Conservation (phyloP, 1,284 basidiomycete species). For the Moesziomyces sp. region DNA sequence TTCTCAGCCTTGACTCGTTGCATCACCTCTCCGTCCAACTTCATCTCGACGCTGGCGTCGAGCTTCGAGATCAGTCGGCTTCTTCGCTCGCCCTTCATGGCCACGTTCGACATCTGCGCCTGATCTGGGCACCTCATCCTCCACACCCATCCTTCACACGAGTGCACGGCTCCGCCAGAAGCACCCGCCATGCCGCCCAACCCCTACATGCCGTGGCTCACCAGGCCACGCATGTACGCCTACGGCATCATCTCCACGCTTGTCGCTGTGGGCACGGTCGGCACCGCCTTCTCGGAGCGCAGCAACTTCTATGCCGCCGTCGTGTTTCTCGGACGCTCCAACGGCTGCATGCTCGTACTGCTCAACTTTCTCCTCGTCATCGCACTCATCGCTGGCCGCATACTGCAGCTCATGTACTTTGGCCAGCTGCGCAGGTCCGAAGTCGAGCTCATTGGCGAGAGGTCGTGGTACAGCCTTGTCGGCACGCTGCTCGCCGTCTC, state of each 20-base stretch:
- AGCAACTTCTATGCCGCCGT: conserved; percentile 94
- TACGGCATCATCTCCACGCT: conserved; percentile 55
- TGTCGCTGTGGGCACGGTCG: conserved; percentile 45
- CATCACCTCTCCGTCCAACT: background rate
- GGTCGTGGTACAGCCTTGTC: conserved; percentile 96
- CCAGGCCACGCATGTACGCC: conserved; percentile 41
- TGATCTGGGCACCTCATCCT: conserved; percentile 6
- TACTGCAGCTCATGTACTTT: conserved; percentile 89
- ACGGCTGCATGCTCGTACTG: conserved; percentile 74
- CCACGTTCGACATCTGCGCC: conserved; percentile 4
- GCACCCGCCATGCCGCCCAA: conserved; percentile 21
- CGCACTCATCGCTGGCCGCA: conserved; percentile 79
- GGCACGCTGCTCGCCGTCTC: conserved; percentile 95
- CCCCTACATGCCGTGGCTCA: conserved; percentile 29
- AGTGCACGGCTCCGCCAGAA: background rate
- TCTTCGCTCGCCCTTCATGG: conserved; percentile 13
- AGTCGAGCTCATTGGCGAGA: conserved; percentile 93
- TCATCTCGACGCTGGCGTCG: background rate
- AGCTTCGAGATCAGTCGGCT: background rate
- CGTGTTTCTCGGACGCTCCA: conserved; percentile 90
- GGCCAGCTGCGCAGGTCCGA: conserved; percentile 87
- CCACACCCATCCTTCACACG: background rate
- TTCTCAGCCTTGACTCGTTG: background rate
- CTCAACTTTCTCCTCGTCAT: conserved; percentile 89
- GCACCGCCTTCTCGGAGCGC: conserved; percentile 81